These are phyloP conservation scores for Phytophthora palmivora DNA, from an alignment of 352 stramenopile genomes.

Conservation along the genomic window DNA sequence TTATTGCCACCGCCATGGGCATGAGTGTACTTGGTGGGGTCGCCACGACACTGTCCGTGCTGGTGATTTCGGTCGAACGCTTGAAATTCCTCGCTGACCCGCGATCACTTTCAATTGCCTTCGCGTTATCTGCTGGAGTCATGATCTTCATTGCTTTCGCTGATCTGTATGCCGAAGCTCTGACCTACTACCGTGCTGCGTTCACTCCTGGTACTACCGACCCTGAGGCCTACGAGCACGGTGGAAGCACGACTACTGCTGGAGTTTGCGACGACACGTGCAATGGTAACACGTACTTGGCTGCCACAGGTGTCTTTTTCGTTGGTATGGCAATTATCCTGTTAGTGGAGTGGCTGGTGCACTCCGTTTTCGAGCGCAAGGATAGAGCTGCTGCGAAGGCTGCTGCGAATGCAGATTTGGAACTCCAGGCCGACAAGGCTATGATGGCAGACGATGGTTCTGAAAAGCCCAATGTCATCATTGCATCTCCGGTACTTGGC, in stretches of 20 bases:
- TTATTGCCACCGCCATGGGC: conserved; percentile 67
- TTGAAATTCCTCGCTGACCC: conserved; percentile 70
- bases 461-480: conserved; percentile 33
- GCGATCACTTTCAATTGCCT: conserved; percentile 63
- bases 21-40: conserved; percentile 75
- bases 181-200: conserved; percentile 60
- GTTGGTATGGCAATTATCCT: conserved; percentile 68
- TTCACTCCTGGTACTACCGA: conserved; percentile 61
- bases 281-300: conserved; percentile 65
- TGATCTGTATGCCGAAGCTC: conserved; percentile 59
- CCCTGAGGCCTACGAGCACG: conserved; percentile 73
- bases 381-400: conserved; percentile 14
- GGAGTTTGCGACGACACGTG: conserved; percentile 69
- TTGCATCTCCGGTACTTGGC: conserved; percentile 26
- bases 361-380: conserved; percentile 48
- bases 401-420: conserved; percentile 20
- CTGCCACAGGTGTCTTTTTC: conserved; percentile 61
- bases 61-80: conserved; percentile 64
- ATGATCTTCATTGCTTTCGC: conserved; percentile 81
- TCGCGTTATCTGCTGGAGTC: conserved; percentile 73
- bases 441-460: conserved; percentile 15
- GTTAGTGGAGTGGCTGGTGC: conserved; percentile 69
- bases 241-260: conserved; percentile 31
- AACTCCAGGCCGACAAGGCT: conserved; percentile 18
- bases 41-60: conserved; percentile 65